These are phyloP conservation scores for Cystobasidiaceae sp. DNA, from an alignment of 1,284 basidiomycete genomes.

Conservation along the genomic window DNA sequence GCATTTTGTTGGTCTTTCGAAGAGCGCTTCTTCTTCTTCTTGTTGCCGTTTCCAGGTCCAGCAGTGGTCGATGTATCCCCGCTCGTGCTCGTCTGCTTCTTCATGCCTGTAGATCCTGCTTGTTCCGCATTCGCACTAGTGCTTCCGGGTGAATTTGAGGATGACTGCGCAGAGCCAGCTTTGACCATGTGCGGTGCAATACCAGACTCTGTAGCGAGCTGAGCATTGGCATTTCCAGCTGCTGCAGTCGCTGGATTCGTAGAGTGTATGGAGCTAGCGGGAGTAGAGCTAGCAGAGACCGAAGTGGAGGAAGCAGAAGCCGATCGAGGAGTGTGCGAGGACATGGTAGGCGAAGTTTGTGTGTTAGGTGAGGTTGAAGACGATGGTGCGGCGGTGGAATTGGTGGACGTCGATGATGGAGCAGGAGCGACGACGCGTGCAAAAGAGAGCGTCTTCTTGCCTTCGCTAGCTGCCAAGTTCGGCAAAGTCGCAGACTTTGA, in stretches of 20 bases:
- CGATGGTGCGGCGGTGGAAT: not conserved
- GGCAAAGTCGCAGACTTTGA: not conserved
- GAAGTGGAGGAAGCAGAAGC: conserved; percentile 6
- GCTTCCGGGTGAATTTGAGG: conserved; percentile 5
- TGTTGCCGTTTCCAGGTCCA: too few species aligned
- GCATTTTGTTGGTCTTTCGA: not conserved
- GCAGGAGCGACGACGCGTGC: conserved; percentile 19
- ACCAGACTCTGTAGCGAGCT: too few species aligned
- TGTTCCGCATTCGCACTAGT: too few species aligned
- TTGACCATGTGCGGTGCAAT: too few species aligned
- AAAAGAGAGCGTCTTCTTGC: conserved; percentile 15
- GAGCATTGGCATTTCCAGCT: not conserved
- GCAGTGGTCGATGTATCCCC: too few species aligned
- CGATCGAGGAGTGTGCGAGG: not conserved
- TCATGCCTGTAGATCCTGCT: too few species aligned
- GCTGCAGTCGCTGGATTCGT: not conserved
- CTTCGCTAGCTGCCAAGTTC: not conserved
- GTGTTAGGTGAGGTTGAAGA: not conserved
- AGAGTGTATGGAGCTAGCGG: not conserved
- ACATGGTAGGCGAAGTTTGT: too few species aligned
- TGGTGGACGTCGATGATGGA: not conserved
- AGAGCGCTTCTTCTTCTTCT: conserved; percentile 17
- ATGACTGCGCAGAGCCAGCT: too few species aligned
- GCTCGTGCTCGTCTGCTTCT: too few species aligned
- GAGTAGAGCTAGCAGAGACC: not conserved